Base-by-base conservation (phyloP, 257 asterid genomes). In the Jacaranda copaia region DNA sequence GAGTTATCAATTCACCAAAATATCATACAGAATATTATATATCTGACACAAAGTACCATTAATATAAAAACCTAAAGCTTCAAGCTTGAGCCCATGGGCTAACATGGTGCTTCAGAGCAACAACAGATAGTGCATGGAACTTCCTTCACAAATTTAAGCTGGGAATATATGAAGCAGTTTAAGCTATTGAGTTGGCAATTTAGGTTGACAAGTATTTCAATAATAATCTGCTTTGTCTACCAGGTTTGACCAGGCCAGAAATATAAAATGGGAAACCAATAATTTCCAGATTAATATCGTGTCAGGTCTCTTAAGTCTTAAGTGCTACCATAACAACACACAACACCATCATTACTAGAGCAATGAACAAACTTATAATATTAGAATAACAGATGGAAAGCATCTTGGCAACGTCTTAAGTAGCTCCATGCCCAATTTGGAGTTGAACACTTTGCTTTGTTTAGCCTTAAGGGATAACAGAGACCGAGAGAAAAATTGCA, bases 61-160 rank as follows among this genome's bases (percentile, higher is more conserved):
- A 74, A 73, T 57, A 61, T n/a, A 62, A 45, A 60, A 61, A 52
- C 65, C 46, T 36, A 12, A 40, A n/a, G n/a, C n/a, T n/a, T n/a
- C n/a, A n/a, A n/a, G n/a, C n/a, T n/a, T n/a, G 36, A 70, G 59
- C 55, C 56, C 58, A 36, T 14, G 65, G 45, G 18, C 53, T 57
- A 68, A 53, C 18, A 63, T 38, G 64, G 38, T 2, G 19, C 52
- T 67, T 53, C 19, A 0, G 36, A 52, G 63, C 61, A 75, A 36
- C 35, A 16, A 18, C 5, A 39, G 15, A 40, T 68, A 38, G 40
- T 10, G 40, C 51, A 69, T 7, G 18, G 48, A 68, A 11, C 42
- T 68, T 36, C 48, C 77, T 56, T 42, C 11, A 72, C 77, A 81
- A 43, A 72, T 35, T 55, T 55, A 63, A 56, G 68, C 62, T 20